Percentiles rank a stretch among this genome's conserved stretches.
These are phyloP conservation scores for Amauroascus verrucosus DNA, from an alignment of 2,329 filamentous ascomycete species.

Conservation along the genomic window DNA sequence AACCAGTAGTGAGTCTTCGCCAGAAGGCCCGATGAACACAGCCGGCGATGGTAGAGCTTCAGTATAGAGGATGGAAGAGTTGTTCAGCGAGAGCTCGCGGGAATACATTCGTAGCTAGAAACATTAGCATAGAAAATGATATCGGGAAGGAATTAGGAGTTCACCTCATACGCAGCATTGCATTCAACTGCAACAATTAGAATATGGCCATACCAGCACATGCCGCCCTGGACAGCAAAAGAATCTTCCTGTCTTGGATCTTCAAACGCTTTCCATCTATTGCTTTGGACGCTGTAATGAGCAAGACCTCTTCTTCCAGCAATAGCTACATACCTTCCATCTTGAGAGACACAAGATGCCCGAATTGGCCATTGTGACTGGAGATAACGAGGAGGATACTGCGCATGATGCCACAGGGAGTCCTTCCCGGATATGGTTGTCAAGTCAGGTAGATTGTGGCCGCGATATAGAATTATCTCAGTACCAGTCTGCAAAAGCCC, in stretches of 20 bases:
- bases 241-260: slow-evolving; percentile 73
- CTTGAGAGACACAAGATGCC: slow-evolving; percentile 74
- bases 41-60: slow-evolving; percentile 74
- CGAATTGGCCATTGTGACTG: slow-evolving; percentile 89
- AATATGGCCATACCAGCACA: slow-evolving; percentile 98
- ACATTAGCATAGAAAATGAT: slow-evolving; percentile 14
- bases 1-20: slow-evolving; percentile 86
- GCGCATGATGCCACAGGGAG: slow-evolving; percentile 88
- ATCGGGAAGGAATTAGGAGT: background rate
- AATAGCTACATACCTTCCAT: slow-evolving; percentile 91
- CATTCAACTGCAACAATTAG: slow-evolving; percentile 87
- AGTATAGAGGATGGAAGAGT: slow-evolving; percentile 60
- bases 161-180: slow-evolving; percentile 63
- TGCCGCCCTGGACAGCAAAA: slow-evolving; percentile 84
- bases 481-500: slow-evolving; percentile 82
- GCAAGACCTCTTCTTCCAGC: slow-evolving; percentile 85
- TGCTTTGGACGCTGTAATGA: slow-evolving; percentile 90
- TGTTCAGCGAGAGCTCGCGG: slow-evolving; percentile 68
- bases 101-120: slow-evolving; percentile 74
- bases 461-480: slow-evolving; percentile 83
- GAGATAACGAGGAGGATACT: slow-evolving; percentile 74
- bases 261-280: slow-evolving; percentile 89
- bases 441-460: slow-evolving; percentile 81
- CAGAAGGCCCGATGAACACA: slow-evolving; percentile 80
- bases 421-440: slow-evolving; percentile 87